These are phyloP conservation scores for Cichorium intybus DNA, from an alignment of 140 eudicot genomes.

Conservation along the genomic window DNA sequence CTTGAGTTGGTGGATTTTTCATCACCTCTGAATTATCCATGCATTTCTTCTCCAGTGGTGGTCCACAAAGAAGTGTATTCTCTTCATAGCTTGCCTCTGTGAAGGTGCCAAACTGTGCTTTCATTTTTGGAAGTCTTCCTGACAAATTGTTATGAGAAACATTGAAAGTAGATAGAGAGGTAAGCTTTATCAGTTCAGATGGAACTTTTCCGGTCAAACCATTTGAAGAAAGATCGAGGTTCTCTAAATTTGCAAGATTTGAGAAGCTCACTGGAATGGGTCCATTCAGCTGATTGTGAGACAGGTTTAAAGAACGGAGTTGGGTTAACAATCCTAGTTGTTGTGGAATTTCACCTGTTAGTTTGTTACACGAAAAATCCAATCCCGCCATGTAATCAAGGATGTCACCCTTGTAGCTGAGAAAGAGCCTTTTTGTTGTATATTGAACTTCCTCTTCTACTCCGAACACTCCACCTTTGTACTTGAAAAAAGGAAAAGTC, in stretches of 20 bases:
- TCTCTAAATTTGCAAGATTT: conserved; percentile 15
- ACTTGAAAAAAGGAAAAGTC: too few species aligned
- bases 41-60: conserved; percentile 20
- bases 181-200: conserved; percentile 3
- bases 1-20: neutral
- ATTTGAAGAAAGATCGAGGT: conserved; percentile 30
- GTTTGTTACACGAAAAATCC: conserved; percentile 29
- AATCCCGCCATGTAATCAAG: conserved; percentile 22
- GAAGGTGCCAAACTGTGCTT: conserved; percentile 35
- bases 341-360: conserved; percentile 28
- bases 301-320: conserved; percentile 21
- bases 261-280: conserved; percentile 22
- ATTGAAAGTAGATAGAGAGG: neutral
- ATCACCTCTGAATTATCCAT: neutral
- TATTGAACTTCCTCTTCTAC: conserved; percentile 9
- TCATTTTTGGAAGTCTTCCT: conserved; percentile 22
- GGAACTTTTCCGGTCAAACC: conserved; percentile 21
- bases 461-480: too few species aligned
- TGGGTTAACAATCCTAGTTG: conserved; percentile 11
- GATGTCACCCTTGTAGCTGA: conserved; percentile 21
- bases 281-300: conserved; percentile 26
- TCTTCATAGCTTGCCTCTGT: conserved; percentile 18
- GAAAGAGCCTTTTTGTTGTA: conserved; percentile 12
- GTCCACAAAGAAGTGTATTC: conserved; percentile 36
- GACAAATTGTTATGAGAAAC: conserved; percentile 29